Evolutionary conservation across 352 stramenopile species (phyloP), one percentile per base, ranked within the genome.

Genomic region (Globisporangium solare): DNA sequence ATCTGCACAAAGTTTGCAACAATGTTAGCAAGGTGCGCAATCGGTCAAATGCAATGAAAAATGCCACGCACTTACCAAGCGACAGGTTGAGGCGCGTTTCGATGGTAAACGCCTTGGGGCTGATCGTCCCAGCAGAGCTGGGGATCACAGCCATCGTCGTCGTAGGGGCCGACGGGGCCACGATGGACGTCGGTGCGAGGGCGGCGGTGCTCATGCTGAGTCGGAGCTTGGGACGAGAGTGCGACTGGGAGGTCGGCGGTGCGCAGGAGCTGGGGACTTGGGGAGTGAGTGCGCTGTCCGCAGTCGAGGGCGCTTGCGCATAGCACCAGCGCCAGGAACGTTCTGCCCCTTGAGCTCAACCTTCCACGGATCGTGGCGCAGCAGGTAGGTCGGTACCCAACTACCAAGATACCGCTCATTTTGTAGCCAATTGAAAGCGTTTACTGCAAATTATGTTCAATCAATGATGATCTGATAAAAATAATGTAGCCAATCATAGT

Each of bases 1-100:
- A 54, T 89, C 79, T 71, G 41, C 31, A 54, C 13, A 10, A 35
- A 35, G 27, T 35, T 35, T 13, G 7, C 6, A 39, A 21, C 52
- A 4, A 35, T 45, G 6, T 43, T 52, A 35, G 51, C 50, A 51
- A 60, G 31, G 32, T 42, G 21, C 18, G 21, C 12, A 37, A 20
- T 43, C 10, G 27, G 27, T 6, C 27, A 42, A 24, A 37, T 39
- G 18, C 2, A 20, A 58, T 3, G 5, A 56, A 2, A 47, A 37
- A n/a, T n/a, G n/a, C n/a, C 18, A 31, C 18, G 1, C 2, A 45
- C 67, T 17, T 54, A 81, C 72, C 72, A 4, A 83, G 67, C 21
- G 73, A 79, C 22, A 72, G 65, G 15, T 81, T 70, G 11, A 84
- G 51, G 15, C 71, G 71, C 2, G 60, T 66, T 53, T 81, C 71